phyloP scores from a whole-genome alignment of 306 rosid genomes.

The Vigna hirtella region DNA sequence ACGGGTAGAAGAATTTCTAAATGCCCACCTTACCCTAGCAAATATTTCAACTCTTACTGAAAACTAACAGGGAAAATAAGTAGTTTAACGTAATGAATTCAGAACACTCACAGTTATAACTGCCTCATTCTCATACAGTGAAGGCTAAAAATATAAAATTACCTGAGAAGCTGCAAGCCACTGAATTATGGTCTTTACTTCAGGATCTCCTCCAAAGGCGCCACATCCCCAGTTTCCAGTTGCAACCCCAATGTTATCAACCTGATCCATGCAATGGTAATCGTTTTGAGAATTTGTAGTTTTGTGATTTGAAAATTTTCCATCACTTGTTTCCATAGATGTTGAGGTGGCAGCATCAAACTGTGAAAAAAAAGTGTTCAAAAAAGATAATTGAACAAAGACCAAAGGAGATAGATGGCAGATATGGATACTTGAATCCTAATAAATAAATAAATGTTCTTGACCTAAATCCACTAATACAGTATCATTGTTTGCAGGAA shows the following conservation, averaged over 20 bases:
- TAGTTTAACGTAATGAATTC: constrained; percentile 11
- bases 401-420: constrained; percentile 32
- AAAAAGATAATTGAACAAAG: constrained; percentile 14
- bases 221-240: constrained; percentile 99
- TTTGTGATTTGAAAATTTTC: constrained; percentile 39
- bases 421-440: constrained; percentile 3
- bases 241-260: constrained; percentile 67
- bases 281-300: constrained; percentile 46
- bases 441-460: not conserved
- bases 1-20: not conserved
- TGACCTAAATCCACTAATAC: constrained; percentile 31
- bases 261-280: constrained; percentile 37
- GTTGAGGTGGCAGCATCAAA: constrained; percentile 48
- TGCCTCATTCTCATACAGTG: not conserved
- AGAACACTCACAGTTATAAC: constrained; percentile 4
- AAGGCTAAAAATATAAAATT: constrained; percentile 43
- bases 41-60: not conserved
- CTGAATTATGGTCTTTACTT: constrained; percentile 82
- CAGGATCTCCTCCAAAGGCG: constrained; percentile 97
- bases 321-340: constrained; percentile 48
- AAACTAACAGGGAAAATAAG: not conserved
- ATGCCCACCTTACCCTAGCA: not conserved
- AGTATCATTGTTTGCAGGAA: constrained; percentile 21
- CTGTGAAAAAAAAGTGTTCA: constrained; percentile 45
- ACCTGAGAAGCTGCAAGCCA: constrained; percentile 99